These are phyloP conservation scores for Ganoderma lucidum DNA, from an alignment of 1,284 basidiomycete genomes.

Conservation along the genomic window DNA sequence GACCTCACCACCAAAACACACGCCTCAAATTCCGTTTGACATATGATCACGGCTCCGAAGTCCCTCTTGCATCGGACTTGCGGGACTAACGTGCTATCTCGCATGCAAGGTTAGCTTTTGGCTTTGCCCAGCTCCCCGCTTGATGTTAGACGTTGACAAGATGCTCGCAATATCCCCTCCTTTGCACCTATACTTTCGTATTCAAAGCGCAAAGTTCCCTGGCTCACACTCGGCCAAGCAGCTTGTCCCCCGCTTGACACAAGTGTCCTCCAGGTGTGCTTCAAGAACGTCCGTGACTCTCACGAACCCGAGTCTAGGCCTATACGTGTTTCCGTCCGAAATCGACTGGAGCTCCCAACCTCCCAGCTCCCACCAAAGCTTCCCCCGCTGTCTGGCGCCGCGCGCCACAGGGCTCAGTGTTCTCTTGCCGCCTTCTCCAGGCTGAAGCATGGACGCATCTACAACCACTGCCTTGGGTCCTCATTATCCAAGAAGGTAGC, in stretches of 20 bases:
- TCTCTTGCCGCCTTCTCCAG: conserved; percentile 1
- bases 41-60: not conserved
- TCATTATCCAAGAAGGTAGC: not conserved
- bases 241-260: not conserved
- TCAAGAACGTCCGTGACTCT: not conserved
- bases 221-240: not conserved
- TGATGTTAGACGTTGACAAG: not conserved
- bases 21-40: not conserved
- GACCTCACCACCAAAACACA: not conserved
- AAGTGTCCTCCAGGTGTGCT: not conserved
- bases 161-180: conserved; percentile 8
- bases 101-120: conserved; percentile 1
- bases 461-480: not conserved
- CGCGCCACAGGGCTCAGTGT: not conserved
- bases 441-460: not conserved
- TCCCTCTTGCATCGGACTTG: not conserved
- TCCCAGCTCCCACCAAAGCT: conserved; percentile 1
- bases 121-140: not conserved
- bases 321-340: not conserved
- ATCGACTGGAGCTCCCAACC: conserved; percentile 2
- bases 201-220: not conserved
- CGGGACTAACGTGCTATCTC: not conserved
- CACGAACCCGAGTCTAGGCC: not conserved
- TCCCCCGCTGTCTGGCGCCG: not conserved
- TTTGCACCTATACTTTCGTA: not conserved